Base-by-base conservation (phyloP, 2,329 filamentous ascomycete genomes). In the Arthrobotrys megalospora region DNA sequence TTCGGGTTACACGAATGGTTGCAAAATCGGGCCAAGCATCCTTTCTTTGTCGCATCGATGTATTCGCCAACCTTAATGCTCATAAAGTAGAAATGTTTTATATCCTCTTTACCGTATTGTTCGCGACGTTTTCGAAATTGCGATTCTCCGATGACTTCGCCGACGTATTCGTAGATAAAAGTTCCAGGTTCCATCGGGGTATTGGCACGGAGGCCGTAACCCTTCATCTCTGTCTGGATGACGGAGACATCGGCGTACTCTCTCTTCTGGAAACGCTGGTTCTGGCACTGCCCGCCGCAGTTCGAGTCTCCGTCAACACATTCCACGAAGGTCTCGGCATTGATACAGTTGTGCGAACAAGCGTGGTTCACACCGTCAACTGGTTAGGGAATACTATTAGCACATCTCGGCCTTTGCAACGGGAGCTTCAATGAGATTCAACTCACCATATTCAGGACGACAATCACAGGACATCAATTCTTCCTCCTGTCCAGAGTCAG, bases 51-150 rank as follows among this genome's bases (percentile, higher is more conserved):
- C 21, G 96, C 96, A 85, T 99, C 96, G 76, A 99, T 94, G 83
- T 98, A 99, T 84, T 98, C 96, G 82, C 91, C 93, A 84, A 97
- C 97, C 83, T 90, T 97, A 79, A 99, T 90, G 32, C 96, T 98
- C 96, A 99, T 99, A 87, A 99, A 99, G 85, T 99, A 99, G 85
- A 99, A 99, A 85, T 99, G 96, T 85, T 96, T 97, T 88, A 99
- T 97, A 79, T 94, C 94, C 84, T 98, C 93, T 58, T 96, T 89
- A 83, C 97, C 94, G 85, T 99, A 99, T 82, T 96, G 92, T 45
- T 93, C 86, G 91, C 96, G 97, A 79, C 96, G 93, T 75, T 91
- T 90, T 70, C 94, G 92, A 83, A 98, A 98, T 10, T 92, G 92
- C 34, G 90, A 88, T 85, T 99, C 95, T 82, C 96, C 95, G 84